These are phyloP conservation scores for Penicillium odoratum DNA, from an alignment of 495 filamentous ascomycete genomes.

Conservation along the genomic window DNA sequence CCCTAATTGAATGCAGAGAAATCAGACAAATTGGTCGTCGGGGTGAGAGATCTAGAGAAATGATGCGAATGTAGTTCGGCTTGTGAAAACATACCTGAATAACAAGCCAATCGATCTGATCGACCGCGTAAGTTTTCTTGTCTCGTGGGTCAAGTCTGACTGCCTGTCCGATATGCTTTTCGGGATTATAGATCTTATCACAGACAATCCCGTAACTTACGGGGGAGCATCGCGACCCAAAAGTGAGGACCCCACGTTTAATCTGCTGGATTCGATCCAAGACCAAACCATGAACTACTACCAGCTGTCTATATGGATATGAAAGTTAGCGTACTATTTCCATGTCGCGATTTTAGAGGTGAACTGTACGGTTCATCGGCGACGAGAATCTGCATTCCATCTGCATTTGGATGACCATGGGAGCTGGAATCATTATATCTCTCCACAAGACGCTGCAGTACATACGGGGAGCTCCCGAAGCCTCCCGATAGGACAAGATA, in stretches of 20 bases:
- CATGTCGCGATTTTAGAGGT: neutral
- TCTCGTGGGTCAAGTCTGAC: slow-evolving; percentile 46
- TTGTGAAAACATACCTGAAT: slow-evolving; percentile 36
- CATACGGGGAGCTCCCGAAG: slow-evolving; percentile 64
- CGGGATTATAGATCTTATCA: slow-evolving; percentile 44
- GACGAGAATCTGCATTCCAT: slow-evolving; percentile 44
- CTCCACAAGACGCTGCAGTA: slow-evolving; percentile 45
- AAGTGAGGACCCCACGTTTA: slow-evolving; percentile 39
- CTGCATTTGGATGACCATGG: slow-evolving; percentile 32
- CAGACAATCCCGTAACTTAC: slow-evolving; percentile 58
- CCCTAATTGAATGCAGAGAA: slow-evolving; percentile 22
- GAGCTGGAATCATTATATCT: slow-evolving; percentile 28
- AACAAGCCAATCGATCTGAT: slow-evolving; percentile 59
- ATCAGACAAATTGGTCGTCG: neutral
- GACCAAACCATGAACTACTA: slow-evolving; percentile 56
- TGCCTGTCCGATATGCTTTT: slow-evolving; percentile 42
- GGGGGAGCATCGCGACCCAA: slow-evolving; percentile 51
- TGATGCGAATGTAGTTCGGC: neutral
- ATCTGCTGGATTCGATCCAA: slow-evolving; percentile 54
- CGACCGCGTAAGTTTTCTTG: slow-evolving; percentile 44
- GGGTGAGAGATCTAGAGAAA: neutral
- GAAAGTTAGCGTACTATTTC: neutral
- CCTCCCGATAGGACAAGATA: slow-evolving; percentile 65
- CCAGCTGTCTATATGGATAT: slow-evolving; percentile 44
- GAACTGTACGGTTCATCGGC: slow-evolving; percentile 50